Percentiles rank a stretch among this genome's conserved stretches.
phyloP scores from a whole-genome alignment of 306 rosid species.

The Psophocarpus tetragonolobus region DNA sequence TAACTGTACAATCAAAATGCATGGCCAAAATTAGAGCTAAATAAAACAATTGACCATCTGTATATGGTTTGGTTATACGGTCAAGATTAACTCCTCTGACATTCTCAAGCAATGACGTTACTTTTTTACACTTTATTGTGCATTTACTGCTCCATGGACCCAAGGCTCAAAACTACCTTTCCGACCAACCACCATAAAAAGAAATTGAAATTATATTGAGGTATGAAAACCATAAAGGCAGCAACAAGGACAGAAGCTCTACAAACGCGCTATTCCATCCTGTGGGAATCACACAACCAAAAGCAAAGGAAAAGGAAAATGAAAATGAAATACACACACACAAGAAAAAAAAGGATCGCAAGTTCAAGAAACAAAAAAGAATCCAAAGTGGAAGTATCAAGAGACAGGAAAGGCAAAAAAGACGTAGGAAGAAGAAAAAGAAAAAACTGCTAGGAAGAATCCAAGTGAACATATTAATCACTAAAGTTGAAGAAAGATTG shows the following conservation, averaged over 20 bases:
- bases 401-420: background rate
- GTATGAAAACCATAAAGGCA: background rate
- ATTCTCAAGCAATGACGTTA: background rate
- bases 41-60: background rate
- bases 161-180: background rate
- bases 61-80: background rate
- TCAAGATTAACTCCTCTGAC: background rate
- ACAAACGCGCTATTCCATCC: background rate
- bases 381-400: background rate
- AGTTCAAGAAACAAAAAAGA: background rate
- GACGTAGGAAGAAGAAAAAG: background rate
- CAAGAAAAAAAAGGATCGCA: background rate
- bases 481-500: background rate
- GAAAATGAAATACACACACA: too few species aligned
- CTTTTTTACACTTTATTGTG: background rate
- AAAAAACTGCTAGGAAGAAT: constrained; percentile 1
- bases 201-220: background rate
- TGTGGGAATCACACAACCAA: constrained; percentile 8
- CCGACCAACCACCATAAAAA: background rate
- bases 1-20: background rate
- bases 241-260: background rate
- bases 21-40: background rate
- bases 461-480: constrained; percentile 7
- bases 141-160: background rate
- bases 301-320: background rate